phyloP scores from a whole-genome alignment of 2,329 filamentous ascomycete genomes.

The Phaeosphaeriaceae sp. region DNA sequence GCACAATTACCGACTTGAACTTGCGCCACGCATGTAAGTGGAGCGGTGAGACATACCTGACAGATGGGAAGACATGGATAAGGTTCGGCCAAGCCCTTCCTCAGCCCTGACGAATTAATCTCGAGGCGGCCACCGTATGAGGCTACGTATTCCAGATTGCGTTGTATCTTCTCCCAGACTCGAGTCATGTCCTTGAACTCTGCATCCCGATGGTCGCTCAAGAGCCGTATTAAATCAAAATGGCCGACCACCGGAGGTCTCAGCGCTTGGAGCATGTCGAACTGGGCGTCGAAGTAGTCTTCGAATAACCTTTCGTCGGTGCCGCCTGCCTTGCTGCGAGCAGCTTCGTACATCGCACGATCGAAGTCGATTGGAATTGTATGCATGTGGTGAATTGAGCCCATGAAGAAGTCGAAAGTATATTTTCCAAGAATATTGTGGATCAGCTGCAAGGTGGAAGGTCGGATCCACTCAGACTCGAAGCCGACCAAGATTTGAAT shows the following conservation, averaged over 20 bases:
- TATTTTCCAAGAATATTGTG: constrained; percentile 65
- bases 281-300: constrained; percentile 88
- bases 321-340: constrained; percentile 64
- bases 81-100: constrained; percentile 89
- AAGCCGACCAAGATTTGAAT: constrained; percentile 89
- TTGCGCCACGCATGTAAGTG: constrained; percentile 9
- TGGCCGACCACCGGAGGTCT: constrained; percentile 85
- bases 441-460: constrained; percentile 69
- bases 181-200: constrained; percentile 65
- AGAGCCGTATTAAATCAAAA: constrained; percentile 87
- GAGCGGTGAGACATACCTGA: constrained; percentile 63
- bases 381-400: constrained; percentile 89
- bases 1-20: constrained; percentile 24
- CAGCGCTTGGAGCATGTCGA: constrained; percentile 77
- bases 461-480: constrained; percentile 90
- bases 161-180: constrained; percentile 77
- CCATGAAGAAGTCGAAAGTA: constrained; percentile 86
- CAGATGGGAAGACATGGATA: constrained; percentile 85
- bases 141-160: constrained; percentile 77
- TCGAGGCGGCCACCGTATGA: constrained; percentile 85
- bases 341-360: constrained; percentile 68
- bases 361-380: constrained; percentile 91
- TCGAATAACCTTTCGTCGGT: constrained; percentile 72
- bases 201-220: constrained; percentile 73
- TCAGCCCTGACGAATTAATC: constrained; percentile 84